Evolutionary conservation across 768 basidiomycete species (phyloP), one percentile per base, ranked within the genome.

Genomic region (Boletus sensibilis): DNA sequence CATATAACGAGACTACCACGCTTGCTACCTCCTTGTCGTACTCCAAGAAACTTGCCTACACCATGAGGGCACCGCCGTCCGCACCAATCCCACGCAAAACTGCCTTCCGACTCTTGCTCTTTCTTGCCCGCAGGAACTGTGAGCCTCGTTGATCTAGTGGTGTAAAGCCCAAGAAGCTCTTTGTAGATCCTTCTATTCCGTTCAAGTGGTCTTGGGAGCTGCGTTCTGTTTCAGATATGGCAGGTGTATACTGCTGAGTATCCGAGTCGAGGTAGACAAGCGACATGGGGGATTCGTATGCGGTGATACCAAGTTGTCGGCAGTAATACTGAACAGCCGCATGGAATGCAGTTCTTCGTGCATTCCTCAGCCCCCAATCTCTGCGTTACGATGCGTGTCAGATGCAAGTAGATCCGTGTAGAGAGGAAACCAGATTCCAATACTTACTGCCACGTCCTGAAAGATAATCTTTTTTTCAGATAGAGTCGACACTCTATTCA

Each of bases 241-340:
- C 34, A 8, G 61, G 56, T 4, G 51, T 41, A 38, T 61, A 52
- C 10, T 50, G 52, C 27, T 60, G 56, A 8, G 52, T 55, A 20
- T 67, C 66, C 20, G 59, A 53, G 43, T 75, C 66, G 38, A 70
- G 71, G 63, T 76, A 84, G 40, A 79, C 75, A 60, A 92, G 64
- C 12, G 90, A 89, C 50, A 86, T 72, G 16, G 85, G 76, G 2
- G 88, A 78, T 63, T 82, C 79, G 70, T 76, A 77, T 59, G 81
- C 83, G 21, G 74, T 74, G 63, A 92, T 90, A 34, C 82, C 85
- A 10, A 91, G 80, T 65, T 88, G 82, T 52, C 77, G 81, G 64
- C 82, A 87, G 68, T 86, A 91, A 62, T 85, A 80, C 62, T 89
- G 83, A 21, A 84, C 85, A 1, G 90, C 90, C 10, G 87, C 87